Conservation (phyloP, 2,329 filamentous ascomycete species). For the Aphanoascus verrucosus region DNA sequence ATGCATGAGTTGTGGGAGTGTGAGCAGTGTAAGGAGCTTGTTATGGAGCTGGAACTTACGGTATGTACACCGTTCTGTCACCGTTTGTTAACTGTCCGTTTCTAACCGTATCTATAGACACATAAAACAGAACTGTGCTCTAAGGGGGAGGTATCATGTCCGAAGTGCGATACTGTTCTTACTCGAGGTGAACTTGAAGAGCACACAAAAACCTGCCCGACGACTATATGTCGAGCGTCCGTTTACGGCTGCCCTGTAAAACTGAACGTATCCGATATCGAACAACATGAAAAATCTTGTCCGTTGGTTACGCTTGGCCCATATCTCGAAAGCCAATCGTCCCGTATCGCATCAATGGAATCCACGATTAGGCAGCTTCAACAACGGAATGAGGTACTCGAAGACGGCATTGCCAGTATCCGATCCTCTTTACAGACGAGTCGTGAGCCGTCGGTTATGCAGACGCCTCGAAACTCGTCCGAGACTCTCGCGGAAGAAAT, state of each 20-base stretch:
- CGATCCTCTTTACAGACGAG: constrained; percentile 30
- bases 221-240: constrained; percentile 30
- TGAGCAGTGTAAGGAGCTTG: constrained; percentile 41
- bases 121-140: constrained; percentile 32
- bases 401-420: constrained; percentile 36
- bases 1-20: constrained; percentile 45
- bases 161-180: constrained; percentile 29
- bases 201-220: constrained; percentile 30
- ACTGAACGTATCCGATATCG: constrained; percentile 28
- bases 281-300: constrained; percentile 40
- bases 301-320: constrained; percentile 40
- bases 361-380: constrained; percentile 36
- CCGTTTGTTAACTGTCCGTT: neutral
- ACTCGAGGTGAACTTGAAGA: constrained; percentile 26
- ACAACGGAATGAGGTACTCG: constrained; percentile 39
- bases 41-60: constrained; percentile 47
- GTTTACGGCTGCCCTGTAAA: constrained; percentile 36
- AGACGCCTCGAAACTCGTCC: constrained; percentile 13
- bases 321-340: constrained; percentile 35
- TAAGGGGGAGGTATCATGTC: constrained; percentile 28
- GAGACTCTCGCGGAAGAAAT: neutral
- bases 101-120: constrained; percentile 19
- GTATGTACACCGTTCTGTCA: constrained; percentile 23
- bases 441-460: constrained; percentile 16
- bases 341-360: constrained; percentile 36